These are phyloP conservation scores for Aquilaria sinensis DNA, from an alignment of 345 rosid species.

Conservation along the genomic window DNA sequence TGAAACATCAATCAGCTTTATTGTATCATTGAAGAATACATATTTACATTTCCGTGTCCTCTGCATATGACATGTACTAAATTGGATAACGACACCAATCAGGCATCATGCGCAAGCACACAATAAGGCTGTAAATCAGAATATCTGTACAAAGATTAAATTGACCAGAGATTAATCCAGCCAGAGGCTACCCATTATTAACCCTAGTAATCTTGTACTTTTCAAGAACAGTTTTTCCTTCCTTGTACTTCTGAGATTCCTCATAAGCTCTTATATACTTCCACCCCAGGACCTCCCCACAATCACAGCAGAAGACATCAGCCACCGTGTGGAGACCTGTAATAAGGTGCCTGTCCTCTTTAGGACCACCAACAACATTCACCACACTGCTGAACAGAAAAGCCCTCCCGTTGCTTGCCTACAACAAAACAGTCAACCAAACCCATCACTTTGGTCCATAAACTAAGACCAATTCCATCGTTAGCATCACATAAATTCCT, in stretches of 20 bases:
- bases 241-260: conserved; percentile 27
- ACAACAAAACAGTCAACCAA: background rate
- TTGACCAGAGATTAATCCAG: conserved; percentile 3
- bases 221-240: conserved; percentile 26
- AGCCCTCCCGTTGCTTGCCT: conserved; percentile 24
- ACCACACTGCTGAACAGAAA: conserved; percentile 25
- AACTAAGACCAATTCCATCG: too few relatives aligned
- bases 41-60: too few relatives aligned
- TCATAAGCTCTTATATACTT: conserved; percentile 25
- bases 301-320: conserved; percentile 25
- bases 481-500: conserved; percentile 1
- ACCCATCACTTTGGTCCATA: too few relatives aligned
- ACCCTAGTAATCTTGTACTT: conserved; percentile 24
- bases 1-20: too few relatives aligned
- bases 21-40: too few relatives aligned
- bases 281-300: conserved; percentile 31
- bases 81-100: too few relatives aligned
- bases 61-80: too few relatives aligned
- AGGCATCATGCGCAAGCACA: too few relatives aligned
- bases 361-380: conserved; percentile 20
- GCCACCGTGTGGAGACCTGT: conserved; percentile 31
- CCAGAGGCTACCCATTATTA: conserved; percentile 16
- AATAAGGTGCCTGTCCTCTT: conserved; percentile 21
- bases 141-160: background rate
- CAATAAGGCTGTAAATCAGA: too few relatives aligned